These are phyloP conservation scores for Yarrowia sp. DNA, from an alignment of 805 yeast genomes.

Conservation along the genomic window DNA sequence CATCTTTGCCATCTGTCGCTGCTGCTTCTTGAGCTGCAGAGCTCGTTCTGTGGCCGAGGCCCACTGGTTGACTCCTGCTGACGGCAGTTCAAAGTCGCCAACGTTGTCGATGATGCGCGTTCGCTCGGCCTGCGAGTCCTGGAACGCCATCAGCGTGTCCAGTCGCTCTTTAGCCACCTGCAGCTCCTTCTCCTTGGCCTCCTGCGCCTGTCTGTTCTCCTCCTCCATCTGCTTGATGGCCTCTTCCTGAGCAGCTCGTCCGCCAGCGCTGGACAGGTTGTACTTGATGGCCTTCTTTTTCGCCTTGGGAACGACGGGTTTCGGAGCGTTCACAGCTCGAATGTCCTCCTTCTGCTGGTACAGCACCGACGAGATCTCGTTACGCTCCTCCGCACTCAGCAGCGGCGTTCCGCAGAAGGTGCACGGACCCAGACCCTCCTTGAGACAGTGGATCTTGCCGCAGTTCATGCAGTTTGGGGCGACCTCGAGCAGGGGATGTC, in stretches of 20 bases:
- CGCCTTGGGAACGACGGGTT: constrained; percentile 34
- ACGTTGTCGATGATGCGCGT: constrained; percentile 92
- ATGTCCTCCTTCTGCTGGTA: constrained; percentile 51
- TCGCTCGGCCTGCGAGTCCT: constrained; percentile 82
- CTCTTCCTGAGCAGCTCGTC: constrained; percentile 15
- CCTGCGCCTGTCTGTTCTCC: constrained; percentile 26
- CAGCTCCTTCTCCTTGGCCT: background rate
- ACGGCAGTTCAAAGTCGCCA: constrained; percentile 74
- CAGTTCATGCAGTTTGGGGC: constrained; percentile 94
- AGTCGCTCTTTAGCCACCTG: constrained; percentile 53
- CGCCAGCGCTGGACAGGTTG: constrained; percentile 9
- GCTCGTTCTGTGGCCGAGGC: constrained; percentile 83
- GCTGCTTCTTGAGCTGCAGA: constrained; percentile 80
- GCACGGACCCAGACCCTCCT: constrained; percentile 90
- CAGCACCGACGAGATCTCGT: constrained; percentile 54
- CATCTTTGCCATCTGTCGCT: constrained; percentile 62
- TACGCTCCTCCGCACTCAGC: constrained; percentile 59
- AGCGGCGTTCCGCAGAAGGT: constrained; percentile 73
- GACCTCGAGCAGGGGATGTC: constrained; percentile 83
- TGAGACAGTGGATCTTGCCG: constrained; percentile 87
- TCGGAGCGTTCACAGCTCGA: constrained; percentile 33
- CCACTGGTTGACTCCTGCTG: constrained; percentile 65
- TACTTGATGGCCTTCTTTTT: constrained; percentile 18
- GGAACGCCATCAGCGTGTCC: constrained; percentile 72
- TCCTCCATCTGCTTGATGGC: constrained; percentile 30